phyloP scores from a whole-genome alignment of 148 eudicot species.

The Fagopyrum esculentum region DNA sequence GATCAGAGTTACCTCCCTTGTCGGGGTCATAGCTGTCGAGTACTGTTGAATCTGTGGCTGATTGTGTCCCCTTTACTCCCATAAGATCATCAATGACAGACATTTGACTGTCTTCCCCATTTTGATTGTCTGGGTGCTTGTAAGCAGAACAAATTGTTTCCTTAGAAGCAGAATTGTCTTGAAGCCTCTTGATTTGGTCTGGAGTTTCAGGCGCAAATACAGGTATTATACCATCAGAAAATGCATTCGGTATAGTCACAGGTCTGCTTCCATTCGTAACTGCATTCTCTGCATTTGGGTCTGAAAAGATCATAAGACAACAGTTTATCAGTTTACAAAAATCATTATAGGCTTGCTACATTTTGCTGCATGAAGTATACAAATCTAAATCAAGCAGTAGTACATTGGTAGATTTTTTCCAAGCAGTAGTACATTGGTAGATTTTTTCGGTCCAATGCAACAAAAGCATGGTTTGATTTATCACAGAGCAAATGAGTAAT shows the following conservation, averaged over 20 bases:
- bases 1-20: slow-evolving; percentile 29
- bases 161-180: slow-evolving; percentile 16
- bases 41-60: slow-evolving; percentile 17
- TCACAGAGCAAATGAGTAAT: not conserved
- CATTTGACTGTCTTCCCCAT: slow-evolving; percentile 21
- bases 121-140: slow-evolving; percentile 21
- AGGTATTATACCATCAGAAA: not conserved
- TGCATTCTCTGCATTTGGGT: slow-evolving; percentile 13
- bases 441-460: no score
- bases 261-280: slow-evolving; percentile 14
- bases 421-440: no score
- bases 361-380: no score
- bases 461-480: no score
- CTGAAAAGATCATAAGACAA: not conserved
- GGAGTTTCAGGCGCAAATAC: slow-evolving; percentile 58
- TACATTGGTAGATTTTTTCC: no score
- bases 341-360: not conserved
- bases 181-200: slow-evolving; percentile 32
- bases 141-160: slow-evolving; percentile 11
- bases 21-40: slow-evolving; percentile 18
- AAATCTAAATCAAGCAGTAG: no score
- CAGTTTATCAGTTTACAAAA: not conserved
- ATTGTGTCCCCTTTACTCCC: slow-evolving; percentile 12
- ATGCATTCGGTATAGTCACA: not conserved
- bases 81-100: slow-evolving; percentile 15